These are phyloP conservation scores for carrot (Daucus carota) DNA, from an alignment of 129 eudicot genomes.

Conservation along the genomic window DH1_v3.0 NC_030385.2:7198501-7199000, in stretches of 20 bases:
- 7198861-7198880: background rate
- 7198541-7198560: background rate
- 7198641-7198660: background rate
- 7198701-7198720: background rate
- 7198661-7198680: background rate
- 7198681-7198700: background rate
- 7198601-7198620: background rate
- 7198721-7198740: background rate
- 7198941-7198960: background rate
- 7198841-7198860: background rate
- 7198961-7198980: conserved; percentile 26
- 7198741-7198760: background rate
- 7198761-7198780: background rate
- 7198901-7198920: background rate
- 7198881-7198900: no score
- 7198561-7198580: no score
- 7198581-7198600: background rate
- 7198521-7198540: conserved; percentile 2
- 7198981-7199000: conserved; percentile 48
- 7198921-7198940: no score
- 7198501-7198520: background rate
- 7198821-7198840: background rate
- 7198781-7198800: background rate
- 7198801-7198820: background rate
- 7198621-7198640: background rate